These are phyloP conservation scores for Rutstroemia sp. DNA, from an alignment of 2,329 filamentous ascomycete genomes.

Conservation along the genomic window DNA sequence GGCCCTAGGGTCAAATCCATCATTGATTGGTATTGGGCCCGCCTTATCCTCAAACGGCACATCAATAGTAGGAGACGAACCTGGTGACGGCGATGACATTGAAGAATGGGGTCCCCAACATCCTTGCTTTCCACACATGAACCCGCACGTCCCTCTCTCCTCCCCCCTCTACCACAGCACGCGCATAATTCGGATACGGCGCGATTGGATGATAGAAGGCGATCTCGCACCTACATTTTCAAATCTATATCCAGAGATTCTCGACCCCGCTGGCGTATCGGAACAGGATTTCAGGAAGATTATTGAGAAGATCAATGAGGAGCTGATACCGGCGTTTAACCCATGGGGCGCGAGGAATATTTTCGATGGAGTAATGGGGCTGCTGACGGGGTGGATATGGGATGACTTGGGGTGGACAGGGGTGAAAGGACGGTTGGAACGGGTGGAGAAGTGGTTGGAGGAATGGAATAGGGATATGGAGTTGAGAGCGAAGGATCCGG, in stretches of 20 bases:
- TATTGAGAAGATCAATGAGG: constrained; percentile 73
- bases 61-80: constrained; percentile 23
- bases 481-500: constrained; percentile 43
- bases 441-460: constrained; percentile 75
- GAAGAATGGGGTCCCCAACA: constrained; percentile 87
- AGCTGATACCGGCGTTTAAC: constrained; percentile 69
- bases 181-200: constrained; percentile 81
- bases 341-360: constrained; percentile 72
- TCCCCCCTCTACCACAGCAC: constrained; percentile 71
- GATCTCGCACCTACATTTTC: constrained; percentile 90
- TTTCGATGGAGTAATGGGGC: constrained; percentile 69
- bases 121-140: constrained; percentile 88
- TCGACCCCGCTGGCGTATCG: constrained; percentile 73
- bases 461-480: constrained; percentile 75
- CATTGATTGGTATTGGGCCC: constrained; percentile 25
- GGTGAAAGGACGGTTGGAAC: constrained; percentile 62
- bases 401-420: constrained; percentile 77
- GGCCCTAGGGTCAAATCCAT: constrained; percentile 16
- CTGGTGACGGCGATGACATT: constrained; percentile 48
- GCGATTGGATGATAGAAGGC: constrained; percentile 86
- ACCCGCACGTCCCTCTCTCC: constrained; percentile 76
- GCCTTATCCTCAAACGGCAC: constrained; percentile 29
- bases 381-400: constrained; percentile 89
- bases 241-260: constrained; percentile 91
- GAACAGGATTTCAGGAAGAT: constrained; percentile 82